Evolutionary conservation across 225 moss, liverwort and hornwort species (phyloP).

Genomic region (Pleurozium schreberi): DNA sequence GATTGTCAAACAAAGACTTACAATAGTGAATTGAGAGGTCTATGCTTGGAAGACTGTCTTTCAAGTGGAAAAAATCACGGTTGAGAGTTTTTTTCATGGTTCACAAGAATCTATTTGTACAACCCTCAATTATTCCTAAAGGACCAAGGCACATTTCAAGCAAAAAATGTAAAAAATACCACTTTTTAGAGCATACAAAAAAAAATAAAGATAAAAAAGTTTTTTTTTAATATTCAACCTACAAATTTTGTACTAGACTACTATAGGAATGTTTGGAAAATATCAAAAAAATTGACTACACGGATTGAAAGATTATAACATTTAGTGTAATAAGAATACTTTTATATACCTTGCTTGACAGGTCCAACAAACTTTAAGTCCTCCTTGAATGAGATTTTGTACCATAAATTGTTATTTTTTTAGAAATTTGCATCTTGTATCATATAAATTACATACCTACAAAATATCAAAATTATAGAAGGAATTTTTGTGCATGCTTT

Average conservation of each 20-base stretch:
- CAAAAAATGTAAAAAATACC: background rate
- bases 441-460: background rate
- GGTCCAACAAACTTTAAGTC: rapidly evolving
- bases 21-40: background rate
- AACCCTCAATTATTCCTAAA: background rate
- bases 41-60: background rate
- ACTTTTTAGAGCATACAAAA: background rate
- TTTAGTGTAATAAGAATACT: background rate
- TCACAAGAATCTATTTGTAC: background rate
- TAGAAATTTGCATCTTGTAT: background rate
- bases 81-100: background rate
- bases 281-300: rapidly evolving
- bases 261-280: too few relatives aligned
- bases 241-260: background rate
- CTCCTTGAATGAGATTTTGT: background rate
- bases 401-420: background rate
- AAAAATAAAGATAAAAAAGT: background rate
- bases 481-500: background rate
- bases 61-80: background rate
- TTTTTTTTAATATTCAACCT: background rate
- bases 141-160: rapidly evolving
- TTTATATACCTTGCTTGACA: background rate
- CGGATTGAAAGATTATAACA: background rate
- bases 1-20: background rate
- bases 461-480: background rate